A percentile compares a stretch with the other conserved stretches of the same genome.
These are phyloP conservation scores for Poa annua DNA, from an alignment of 176 grass and related monocot genomes.

Conservation along the genomic window DNA sequence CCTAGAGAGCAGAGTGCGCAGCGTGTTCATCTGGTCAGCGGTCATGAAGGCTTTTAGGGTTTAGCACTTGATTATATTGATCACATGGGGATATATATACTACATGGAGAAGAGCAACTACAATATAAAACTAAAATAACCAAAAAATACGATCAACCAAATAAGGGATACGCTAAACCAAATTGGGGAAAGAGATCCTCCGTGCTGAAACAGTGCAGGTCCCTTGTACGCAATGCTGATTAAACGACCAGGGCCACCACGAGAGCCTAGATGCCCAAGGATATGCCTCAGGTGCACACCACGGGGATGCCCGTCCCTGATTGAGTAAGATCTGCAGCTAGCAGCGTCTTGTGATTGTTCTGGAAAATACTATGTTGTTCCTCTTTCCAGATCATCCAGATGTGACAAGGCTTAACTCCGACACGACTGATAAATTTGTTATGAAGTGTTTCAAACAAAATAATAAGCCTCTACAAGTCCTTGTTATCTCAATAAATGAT, in stretches of 20 bases:
- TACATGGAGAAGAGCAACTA: neutral
- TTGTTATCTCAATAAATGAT: too few species aligned
- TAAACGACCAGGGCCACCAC: slow-evolving; percentile 2
- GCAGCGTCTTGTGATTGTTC: slow-evolving; percentile 3
- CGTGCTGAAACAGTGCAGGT: neutral
- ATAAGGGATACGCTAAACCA: neutral
- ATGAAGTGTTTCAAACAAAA: slow-evolving; percentile 29
- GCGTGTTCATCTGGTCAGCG: neutral
- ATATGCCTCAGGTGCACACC: neutral
- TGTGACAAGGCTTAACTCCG: neutral
- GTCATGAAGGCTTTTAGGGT: neutral
- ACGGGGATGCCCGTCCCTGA: neutral
- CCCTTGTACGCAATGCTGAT: neutral
- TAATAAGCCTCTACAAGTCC: slow-evolving; percentile 27
- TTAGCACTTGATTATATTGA: neutral
- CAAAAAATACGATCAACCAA: neutral
- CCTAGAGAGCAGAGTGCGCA: too few species aligned
- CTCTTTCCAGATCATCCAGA: neutral
- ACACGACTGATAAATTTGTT: neutral
- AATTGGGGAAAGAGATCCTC: neutral
- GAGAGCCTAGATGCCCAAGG: neutral
- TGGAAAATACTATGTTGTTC: neutral
- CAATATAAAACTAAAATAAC: neutral
- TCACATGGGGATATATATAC: neutral
- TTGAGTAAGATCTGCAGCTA: neutral